Evolutionary conservation across 2,329 filamentous ascomycete species (phyloP).

Genomic region (Talaromyces marneffei): DNA sequence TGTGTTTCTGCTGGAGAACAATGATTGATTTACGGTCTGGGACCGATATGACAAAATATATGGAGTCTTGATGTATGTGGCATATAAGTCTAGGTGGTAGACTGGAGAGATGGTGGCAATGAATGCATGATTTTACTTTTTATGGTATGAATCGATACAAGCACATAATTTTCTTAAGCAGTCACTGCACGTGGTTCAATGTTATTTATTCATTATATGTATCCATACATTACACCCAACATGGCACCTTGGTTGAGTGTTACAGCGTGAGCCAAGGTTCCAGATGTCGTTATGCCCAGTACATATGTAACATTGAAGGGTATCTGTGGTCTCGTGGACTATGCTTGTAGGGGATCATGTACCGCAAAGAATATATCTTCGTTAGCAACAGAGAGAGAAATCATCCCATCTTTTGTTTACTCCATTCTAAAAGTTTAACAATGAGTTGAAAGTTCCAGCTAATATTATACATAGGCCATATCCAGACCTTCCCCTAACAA

Average conservation of each 20-base stretch:
- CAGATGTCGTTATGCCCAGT: too few species aligned
- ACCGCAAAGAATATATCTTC: too few species aligned
- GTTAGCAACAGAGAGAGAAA: too few species aligned
- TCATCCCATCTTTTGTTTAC: neutral
- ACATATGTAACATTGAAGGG: too few species aligned
- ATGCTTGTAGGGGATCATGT: too few species aligned
- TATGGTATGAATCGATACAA: neutral
- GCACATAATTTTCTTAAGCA: neutral
- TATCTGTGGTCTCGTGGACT: too few species aligned
- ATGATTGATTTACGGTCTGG: conserved; percentile 17
- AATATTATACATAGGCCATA: neutral
- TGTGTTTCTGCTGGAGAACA: conserved; percentile 12
- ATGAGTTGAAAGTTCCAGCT: neutral
- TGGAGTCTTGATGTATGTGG: conserved; percentile 1
- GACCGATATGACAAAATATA: conserved; percentile 27
- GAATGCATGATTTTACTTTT: neutral
- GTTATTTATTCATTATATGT: too few species aligned
- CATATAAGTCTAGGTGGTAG: neutral
- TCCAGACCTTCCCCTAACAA: neutral
- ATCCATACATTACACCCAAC: neutral
- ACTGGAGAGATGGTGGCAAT: neutral
- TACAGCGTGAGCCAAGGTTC: too few species aligned
- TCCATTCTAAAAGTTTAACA: too few species aligned
- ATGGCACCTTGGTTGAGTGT: neutral
- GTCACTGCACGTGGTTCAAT: too few species aligned